Evolutionary conservation across 768 basidiomycete genomes (phyloP).

Genomic region (Tylopilus intermedius): DNA sequence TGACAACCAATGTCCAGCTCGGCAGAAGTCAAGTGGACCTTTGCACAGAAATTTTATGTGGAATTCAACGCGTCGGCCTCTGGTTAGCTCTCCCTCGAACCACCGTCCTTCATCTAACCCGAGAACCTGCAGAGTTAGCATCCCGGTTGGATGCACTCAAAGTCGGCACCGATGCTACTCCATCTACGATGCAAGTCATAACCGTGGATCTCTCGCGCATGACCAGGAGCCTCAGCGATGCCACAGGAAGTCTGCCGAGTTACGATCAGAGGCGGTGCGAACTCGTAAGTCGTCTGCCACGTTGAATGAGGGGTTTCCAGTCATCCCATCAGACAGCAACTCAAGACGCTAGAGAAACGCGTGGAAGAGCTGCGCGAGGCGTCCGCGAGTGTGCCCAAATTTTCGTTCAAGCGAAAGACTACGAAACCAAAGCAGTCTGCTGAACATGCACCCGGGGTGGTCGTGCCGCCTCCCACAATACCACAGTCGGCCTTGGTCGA

Average conservation of each 20-base stretch:
- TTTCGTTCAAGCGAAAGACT: constrained; percentile 57
- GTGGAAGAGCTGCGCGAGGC: constrained; percentile 48
- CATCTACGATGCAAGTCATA: constrained; percentile 40
- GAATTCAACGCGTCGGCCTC: constrained; percentile 24
- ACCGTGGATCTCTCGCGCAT: constrained; percentile 52
- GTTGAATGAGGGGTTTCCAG: not conserved
- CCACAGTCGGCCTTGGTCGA: constrained; percentile 12
- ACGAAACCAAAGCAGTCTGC: constrained; percentile 18
- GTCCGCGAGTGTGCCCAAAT: constrained; percentile 52
- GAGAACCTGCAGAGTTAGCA: constrained; percentile 40
- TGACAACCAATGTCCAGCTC: constrained; percentile 13
- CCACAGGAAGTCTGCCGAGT: constrained; percentile 57
- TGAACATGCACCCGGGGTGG: not conserved
- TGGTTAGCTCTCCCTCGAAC: constrained; percentile 14
- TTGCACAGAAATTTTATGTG: constrained; percentile 26
- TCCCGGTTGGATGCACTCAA: constrained; percentile 42
- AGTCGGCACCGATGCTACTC: constrained; percentile 20
- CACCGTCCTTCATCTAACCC: constrained; percentile 14
- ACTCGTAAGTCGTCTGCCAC: constrained; percentile 40
- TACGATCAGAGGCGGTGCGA: constrained; percentile 76
- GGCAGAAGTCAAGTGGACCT: constrained; percentile 26
- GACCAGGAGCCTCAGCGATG: constrained; percentile 59
- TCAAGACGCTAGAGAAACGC: constrained; percentile 54
- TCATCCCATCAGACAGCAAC: constrained; percentile 45
- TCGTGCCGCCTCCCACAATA: not conserved